These are phyloP conservation scores for Didymella pinodella DNA, from an alignment of 2,329 filamentous ascomycete genomes.

Conservation along the genomic window DNA sequence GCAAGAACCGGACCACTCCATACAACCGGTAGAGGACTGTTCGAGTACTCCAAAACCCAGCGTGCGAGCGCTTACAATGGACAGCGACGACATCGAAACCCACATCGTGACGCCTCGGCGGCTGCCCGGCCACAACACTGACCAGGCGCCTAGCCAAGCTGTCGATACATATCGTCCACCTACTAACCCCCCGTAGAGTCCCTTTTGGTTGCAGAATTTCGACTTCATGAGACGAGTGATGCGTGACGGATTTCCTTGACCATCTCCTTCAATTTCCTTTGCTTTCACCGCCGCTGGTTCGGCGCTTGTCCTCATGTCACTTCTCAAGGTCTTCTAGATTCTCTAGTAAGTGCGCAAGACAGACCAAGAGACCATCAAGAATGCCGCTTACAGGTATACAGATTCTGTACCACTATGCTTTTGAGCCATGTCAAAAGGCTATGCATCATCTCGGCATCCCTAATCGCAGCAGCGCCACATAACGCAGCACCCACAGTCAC, in stretches of 20 bases:
- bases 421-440: slow-evolving; percentile 48
- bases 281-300: slow-evolving; percentile 46
- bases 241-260: slow-evolving; percentile 50
- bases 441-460: slow-evolving; percentile 47
- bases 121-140: slow-evolving; percentile 43
- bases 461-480: slow-evolving; percentile 46
- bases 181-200: slow-evolving; percentile 36
- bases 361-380: slow-evolving; percentile 16
- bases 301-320: slow-evolving; percentile 47
- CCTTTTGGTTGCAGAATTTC: slow-evolving; percentile 39
- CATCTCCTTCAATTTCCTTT: slow-evolving; percentile 49
- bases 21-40: slow-evolving; percentile 33
- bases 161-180: slow-evolving; percentile 49
- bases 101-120: slow-evolving; percentile 48
- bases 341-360: slow-evolving; percentile 39
- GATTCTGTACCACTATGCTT: slow-evolving; percentile 51
- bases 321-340: slow-evolving; percentile 33
- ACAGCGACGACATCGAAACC: slow-evolving; percentile 38
- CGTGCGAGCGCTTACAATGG: slow-evolving; percentile 46
- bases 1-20: slow-evolving; percentile 41
- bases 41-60: slow-evolving; percentile 30
- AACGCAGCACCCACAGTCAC: slow-evolving; percentile 35
- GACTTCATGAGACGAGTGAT: slow-evolving; percentile 45
- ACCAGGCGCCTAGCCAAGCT: slow-evolving; percentile 41
- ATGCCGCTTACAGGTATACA: slow-evolving; percentile 43